phyloP scores from a whole-genome alignment of 129 eudicot species.

The Helichrysum umbraculigerum region DNA sequence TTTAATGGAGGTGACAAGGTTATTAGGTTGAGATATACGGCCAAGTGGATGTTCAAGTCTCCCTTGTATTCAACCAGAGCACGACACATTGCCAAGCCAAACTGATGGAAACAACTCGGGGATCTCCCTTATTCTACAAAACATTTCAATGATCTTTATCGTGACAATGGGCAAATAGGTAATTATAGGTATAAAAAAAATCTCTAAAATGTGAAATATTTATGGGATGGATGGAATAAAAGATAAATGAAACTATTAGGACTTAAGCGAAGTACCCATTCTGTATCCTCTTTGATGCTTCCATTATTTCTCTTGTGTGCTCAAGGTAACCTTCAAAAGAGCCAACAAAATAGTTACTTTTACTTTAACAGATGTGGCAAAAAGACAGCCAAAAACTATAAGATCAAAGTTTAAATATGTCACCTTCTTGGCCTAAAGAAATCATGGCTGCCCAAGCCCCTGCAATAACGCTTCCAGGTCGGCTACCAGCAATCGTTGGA shows the following conservation, averaged over 20 bases:
- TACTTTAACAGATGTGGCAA: constrained; percentile 4
- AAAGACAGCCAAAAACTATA: background rate
- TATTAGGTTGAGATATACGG: too few species aligned
- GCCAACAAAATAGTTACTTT: constrained; percentile 6
- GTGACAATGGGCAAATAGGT: constrained; percentile 7
- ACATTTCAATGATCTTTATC: background rate
- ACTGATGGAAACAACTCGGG: constrained; percentile 73
- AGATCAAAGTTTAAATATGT: background rate
- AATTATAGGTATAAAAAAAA: background rate
- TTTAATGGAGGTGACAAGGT: too few species aligned
- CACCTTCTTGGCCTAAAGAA: constrained; percentile 92
- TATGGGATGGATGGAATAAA: background rate
- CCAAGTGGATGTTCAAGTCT: too few species aligned
- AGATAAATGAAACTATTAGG: background rate
- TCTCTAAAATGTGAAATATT: background rate
- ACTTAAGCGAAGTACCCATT: constrained; percentile 54
- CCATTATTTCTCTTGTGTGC: constrained; percentile 83
- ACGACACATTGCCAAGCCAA: too few species aligned
- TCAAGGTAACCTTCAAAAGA: constrained; percentile 75
- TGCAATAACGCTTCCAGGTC: constrained; percentile 93
- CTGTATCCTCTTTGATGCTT: constrained; percentile 85
- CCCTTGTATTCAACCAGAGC: too few species aligned
- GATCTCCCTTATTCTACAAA: constrained; percentile 65
- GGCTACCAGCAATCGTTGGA: constrained; percentile 98
- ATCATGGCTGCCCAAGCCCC: constrained; percentile 99